These are phyloP conservation scores for Babjeviella inositovora DNA, from an alignment of 805 yeast genomes.

Conservation along the genomic window DNA sequence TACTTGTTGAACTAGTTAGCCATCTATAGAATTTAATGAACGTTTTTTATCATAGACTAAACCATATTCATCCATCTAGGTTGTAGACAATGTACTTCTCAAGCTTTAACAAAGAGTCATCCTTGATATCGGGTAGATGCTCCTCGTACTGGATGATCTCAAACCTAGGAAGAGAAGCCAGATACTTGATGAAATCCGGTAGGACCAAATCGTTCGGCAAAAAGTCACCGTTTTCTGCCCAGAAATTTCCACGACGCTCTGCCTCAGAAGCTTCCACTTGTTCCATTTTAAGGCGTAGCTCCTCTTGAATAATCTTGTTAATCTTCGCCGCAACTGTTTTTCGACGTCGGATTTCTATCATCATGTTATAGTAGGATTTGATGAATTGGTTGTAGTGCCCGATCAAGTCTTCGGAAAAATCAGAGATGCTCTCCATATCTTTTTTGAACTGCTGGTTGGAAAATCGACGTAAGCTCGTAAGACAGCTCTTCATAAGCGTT, in stretches of 20 bases:
- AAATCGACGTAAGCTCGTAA: too few species aligned
- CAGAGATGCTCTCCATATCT: conserved; percentile 5
- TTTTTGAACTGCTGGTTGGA: conserved; percentile 3
- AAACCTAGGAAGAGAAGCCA: too few species aligned
- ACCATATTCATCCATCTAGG: too few species aligned
- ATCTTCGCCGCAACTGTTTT: conserved; percentile 20
- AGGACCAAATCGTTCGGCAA: conserved; percentile 42
- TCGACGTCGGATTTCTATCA: conserved; percentile 38
- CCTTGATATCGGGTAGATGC: too few species aligned
- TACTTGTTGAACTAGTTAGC: conserved; percentile 9
- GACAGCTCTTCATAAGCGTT: conserved; percentile 4
- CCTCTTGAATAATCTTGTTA: conserved; percentile 16
- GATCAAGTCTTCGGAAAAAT: conserved; percentile 13
- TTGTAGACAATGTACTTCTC: too few species aligned
- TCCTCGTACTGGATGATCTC: too few species aligned
- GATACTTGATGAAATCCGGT: too few species aligned
- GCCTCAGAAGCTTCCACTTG: conserved; percentile 25
- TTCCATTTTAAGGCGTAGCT: conserved; percentile 21
- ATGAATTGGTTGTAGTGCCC: conserved; percentile 34
- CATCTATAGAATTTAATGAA: too few species aligned
- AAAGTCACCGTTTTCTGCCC: conserved; percentile 30
- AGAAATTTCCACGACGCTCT: conserved; percentile 21
- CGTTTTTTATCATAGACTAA: too few species aligned
- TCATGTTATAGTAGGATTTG: conserved; percentile 31
- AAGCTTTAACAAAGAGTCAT: too few species aligned